These are phyloP conservation scores for Ophiorrhiza pumila DNA, from an alignment of 257 asterid species.

Conservation along the genomic window DNA sequence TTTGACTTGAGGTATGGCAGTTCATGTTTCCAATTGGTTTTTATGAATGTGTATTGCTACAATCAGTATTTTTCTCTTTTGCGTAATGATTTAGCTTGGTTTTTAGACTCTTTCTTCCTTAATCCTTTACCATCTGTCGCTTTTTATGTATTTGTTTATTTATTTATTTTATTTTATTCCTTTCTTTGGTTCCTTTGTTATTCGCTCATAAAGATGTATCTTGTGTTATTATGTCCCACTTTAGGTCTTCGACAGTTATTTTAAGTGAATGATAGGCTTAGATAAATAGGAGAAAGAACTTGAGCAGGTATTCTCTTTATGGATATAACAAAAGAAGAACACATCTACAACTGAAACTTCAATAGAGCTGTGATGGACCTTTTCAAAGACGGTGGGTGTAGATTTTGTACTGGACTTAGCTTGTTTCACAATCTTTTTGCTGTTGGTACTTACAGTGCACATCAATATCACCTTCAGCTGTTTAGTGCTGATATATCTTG, in stretches of 20 bases:
- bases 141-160: background rate
- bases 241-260: background rate
- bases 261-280: background rate
- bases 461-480: background rate
- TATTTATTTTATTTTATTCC: too few species aligned
- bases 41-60: background rate
- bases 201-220: background rate
- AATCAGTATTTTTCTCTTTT: background rate
- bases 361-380: background rate
- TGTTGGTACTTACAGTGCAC: background rate
- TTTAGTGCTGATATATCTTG: background rate
- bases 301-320: background rate
- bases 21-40: conserved; percentile 8
- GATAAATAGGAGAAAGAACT: background rate
- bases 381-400: background rate
- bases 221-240: background rate
- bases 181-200: background rate
- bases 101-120: background rate
- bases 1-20: conserved; percentile 77
- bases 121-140: background rate
- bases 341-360: background rate
- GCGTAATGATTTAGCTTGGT: background rate
- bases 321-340: background rate
- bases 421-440: background rate
- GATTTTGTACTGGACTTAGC: background rate